Percentiles rank a stretch among this genome's conserved stretches.
phyloP scores from a whole-genome alignment of 768 basidiomycete genomes.

The Pleurotus cornucopiae region DNA sequence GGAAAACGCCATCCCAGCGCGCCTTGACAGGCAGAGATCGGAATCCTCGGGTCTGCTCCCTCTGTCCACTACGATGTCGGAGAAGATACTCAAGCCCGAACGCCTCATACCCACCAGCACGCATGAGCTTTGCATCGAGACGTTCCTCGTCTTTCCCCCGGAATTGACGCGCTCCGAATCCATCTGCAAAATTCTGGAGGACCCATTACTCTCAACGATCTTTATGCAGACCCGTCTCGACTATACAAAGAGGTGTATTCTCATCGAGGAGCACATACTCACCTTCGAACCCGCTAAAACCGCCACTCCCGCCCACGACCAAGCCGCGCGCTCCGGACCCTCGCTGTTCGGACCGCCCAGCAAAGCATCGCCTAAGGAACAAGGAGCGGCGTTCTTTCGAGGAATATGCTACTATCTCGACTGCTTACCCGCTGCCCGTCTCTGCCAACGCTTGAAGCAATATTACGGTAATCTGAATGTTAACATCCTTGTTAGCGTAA shows the following conservation, averaged over 20 bases:
- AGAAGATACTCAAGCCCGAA: not conserved
- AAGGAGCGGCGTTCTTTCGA: not conserved
- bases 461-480: not conserved
- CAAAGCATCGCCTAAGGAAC: not conserved
- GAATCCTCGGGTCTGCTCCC: not conserved
- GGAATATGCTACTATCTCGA: not conserved
- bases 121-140: not conserved
- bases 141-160: not conserved
- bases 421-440: not conserved
- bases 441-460: not conserved
- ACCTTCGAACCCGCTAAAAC: not conserved
- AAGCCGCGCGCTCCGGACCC: not conserved
- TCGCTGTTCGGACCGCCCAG: not conserved
- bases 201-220: not conserved
- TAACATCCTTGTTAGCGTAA: not conserved
- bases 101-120: not conserved
- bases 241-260: not conserved
- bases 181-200: slow-evolving; percentile 3
- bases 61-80: not conserved
- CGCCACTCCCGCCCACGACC: not conserved
- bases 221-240: slow-evolving; percentile 5
- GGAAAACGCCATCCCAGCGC: not conserved
- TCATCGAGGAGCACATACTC: not conserved
- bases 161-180: not conserved
- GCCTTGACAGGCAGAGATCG: not conserved